These are phyloP conservation scores for Fomitopsis palustris DNA, from an alignment of 1,284 basidiomycete species.

Conservation along the genomic window DNA sequence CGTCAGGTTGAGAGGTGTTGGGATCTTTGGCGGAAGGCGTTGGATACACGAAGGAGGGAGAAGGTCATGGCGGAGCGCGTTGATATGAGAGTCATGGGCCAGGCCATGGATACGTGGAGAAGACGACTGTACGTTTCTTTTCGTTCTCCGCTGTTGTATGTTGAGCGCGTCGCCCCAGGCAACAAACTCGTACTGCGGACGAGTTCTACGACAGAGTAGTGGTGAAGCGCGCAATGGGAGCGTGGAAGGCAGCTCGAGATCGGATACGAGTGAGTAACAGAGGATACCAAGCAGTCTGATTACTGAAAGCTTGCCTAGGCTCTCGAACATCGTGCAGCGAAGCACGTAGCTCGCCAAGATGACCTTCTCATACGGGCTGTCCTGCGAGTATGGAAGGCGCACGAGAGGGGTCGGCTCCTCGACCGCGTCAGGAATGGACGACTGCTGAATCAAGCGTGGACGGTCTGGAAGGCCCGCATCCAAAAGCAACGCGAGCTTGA, in stretches of 20 bases:
- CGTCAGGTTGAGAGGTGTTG: slow-evolving; percentile 39
- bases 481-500: slow-evolving; percentile 38
- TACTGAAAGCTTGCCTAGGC: slow-evolving; percentile 26
- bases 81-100: slow-evolving; percentile 42
- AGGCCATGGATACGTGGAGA: slow-evolving; percentile 52
- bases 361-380: slow-evolving; percentile 61
- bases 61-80: slow-evolving; percentile 39
- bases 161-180: slow-evolving; percentile 31
- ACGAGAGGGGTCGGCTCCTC: slow-evolving; percentile 61
- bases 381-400: slow-evolving; percentile 69
- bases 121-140: slow-evolving; percentile 44
- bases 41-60: slow-evolving; percentile 42
- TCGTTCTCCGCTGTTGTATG: background rate
- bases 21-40: slow-evolving; percentile 51
- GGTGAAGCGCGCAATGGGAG: slow-evolving; percentile 41
- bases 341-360: slow-evolving; percentile 59
- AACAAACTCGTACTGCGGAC: slow-evolving; percentile 40
- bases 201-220: slow-evolving; percentile 40
- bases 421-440: slow-evolving; percentile 50
- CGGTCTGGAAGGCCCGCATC: slow-evolving; percentile 51
- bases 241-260: slow-evolving; percentile 53
- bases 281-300: background rate
- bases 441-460: slow-evolving; percentile 44
- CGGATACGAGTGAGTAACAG: slow-evolving; percentile 45
- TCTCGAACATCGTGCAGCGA: slow-evolving; percentile 52